Evolutionary conservation across 2,329 filamentous ascomycete species (phyloP).

Genomic region (Pyrenophora graminea): DNA sequence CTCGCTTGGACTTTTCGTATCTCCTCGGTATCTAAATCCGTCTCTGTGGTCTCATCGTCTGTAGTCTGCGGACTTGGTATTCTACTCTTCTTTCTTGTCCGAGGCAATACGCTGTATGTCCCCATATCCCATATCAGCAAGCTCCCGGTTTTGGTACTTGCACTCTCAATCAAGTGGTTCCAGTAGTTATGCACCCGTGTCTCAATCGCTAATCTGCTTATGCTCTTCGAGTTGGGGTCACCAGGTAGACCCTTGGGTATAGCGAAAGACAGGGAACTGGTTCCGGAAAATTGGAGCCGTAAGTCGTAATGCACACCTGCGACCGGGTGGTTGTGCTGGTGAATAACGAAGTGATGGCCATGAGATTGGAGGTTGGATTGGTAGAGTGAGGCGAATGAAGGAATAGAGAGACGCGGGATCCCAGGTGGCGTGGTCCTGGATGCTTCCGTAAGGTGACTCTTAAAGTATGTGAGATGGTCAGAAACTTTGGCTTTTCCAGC

Average conservation of each 20-base stretch:
- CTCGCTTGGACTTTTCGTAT: too few species aligned
- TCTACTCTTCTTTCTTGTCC: constrained; percentile 14
- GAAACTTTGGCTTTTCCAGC: constrained; percentile 54
- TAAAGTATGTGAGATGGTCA: constrained; percentile 56
- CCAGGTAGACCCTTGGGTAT: constrained; percentile 52
- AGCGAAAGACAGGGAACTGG: constrained; percentile 65
- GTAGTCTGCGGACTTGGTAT: constrained; percentile 8
- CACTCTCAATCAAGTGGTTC: constrained; percentile 53
- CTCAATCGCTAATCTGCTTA: constrained; percentile 51
- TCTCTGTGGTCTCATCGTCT: too few species aligned
- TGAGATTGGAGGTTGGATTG: constrained; percentile 50
- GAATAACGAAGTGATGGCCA: constrained; percentile 65
- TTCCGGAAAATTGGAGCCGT: constrained; percentile 66
- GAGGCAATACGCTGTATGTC: constrained; percentile 47
- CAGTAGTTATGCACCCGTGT: constrained; percentile 52
- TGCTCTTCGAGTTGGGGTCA: constrained; percentile 47
- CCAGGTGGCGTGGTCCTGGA: background rate
- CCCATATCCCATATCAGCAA: constrained; percentile 54
- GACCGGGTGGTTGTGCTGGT: constrained; percentile 74
- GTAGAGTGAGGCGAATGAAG: constrained; percentile 54
- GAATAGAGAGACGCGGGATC: constrained; percentile 47
- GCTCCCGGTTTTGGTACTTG: constrained; percentile 49
- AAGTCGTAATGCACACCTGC: constrained; percentile 53
- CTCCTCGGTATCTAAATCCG: too few species aligned
- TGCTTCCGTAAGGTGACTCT: constrained; percentile 45